Percentiles rank a stretch among this genome's conserved stretches.
phyloP scores from a whole-genome alignment of 306 rosid genomes.

The Rosa multiflora region DNA sequence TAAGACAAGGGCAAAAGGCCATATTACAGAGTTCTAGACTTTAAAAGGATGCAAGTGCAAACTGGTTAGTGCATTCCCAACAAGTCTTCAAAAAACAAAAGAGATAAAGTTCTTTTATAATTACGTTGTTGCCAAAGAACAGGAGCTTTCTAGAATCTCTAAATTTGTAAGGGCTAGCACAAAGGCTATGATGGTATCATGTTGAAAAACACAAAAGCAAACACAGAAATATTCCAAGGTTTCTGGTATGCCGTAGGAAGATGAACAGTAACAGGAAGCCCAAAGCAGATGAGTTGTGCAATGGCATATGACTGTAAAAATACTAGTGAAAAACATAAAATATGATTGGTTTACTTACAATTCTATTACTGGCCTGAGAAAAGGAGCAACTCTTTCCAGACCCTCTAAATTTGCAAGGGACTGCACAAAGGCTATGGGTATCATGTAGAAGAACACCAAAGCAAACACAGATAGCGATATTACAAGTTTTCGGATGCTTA shows the following conservation, averaged over 20 bases:
- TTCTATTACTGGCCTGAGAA: constrained; percentile 89
- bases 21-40: neutral
- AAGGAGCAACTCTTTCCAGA: constrained; percentile 96
- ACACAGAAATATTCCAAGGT: neutral
- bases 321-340: neutral
- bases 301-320: neutral
- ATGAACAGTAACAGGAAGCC: neutral
- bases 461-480: constrained; percentile 73
- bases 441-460: constrained; percentile 96
- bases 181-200: neutral
- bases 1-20: neutral
- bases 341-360: constrained; percentile 55
- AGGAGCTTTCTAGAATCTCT: neutral
- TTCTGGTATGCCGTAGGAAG: neutral
- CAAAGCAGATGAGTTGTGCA: neutral
- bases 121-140: neutral
- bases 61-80: neutral
- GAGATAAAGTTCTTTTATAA: neutral
- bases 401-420: constrained; percentile 99
- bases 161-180: neutral
- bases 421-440: constrained; percentile 97
- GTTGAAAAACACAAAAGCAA: neutral
- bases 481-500: constrained; percentile 67
- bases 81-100: neutral
- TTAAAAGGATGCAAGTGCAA: neutral